Percentiles rank a stretch among this genome's conserved stretches.
phyloP scores from a whole-genome alignment of 345 rosid genomes.

The Heritiera fomes region DNA sequence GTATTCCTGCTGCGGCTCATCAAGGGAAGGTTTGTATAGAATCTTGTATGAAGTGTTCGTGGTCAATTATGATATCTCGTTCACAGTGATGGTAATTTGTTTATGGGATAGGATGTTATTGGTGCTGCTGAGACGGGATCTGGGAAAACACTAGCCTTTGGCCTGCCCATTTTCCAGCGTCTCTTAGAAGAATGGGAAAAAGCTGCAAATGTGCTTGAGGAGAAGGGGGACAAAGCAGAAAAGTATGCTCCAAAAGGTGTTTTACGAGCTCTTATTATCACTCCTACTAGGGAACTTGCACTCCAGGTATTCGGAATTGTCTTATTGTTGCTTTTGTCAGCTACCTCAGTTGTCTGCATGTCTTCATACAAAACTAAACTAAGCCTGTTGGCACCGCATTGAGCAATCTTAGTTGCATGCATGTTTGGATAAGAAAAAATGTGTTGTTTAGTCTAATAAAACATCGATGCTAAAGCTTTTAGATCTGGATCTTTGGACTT shows the following conservation, averaged over 20 bases:
- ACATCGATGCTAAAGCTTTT: background rate
- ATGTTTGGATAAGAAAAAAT: background rate
- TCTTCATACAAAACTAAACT: background rate
- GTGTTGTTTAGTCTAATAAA: background rate
- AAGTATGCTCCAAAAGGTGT: conserved; percentile 65
- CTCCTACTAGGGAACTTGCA: conserved; percentile 97
- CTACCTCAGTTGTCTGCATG: background rate
- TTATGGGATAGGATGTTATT: conserved; percentile 70
- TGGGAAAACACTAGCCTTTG: conserved; percentile 98
- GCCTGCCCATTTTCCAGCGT: conserved; percentile 91
- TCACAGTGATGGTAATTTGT: conserved; percentile 10
- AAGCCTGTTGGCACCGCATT: background rate
- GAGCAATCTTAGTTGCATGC: background rate
- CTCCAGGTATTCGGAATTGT: conserved; percentile 62
- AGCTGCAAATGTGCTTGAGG: conserved; percentile 44
- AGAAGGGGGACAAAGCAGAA: conserved; percentile 60
- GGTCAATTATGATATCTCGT: conserved; percentile 9
- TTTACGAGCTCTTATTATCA: conserved; percentile 85
- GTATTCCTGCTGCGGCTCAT: conserved; percentile 88
- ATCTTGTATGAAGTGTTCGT: background rate
- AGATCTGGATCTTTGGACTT: background rate
- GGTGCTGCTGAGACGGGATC: conserved; percentile 99
- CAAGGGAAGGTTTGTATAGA: conserved; percentile 78
- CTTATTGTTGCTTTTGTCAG: conserved; percentile 20
- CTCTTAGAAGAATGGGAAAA: conserved; percentile 86